Base-by-base conservation (phyloP, 768 basidiomycete species). In the Fomitopsis serialis region DNA sequence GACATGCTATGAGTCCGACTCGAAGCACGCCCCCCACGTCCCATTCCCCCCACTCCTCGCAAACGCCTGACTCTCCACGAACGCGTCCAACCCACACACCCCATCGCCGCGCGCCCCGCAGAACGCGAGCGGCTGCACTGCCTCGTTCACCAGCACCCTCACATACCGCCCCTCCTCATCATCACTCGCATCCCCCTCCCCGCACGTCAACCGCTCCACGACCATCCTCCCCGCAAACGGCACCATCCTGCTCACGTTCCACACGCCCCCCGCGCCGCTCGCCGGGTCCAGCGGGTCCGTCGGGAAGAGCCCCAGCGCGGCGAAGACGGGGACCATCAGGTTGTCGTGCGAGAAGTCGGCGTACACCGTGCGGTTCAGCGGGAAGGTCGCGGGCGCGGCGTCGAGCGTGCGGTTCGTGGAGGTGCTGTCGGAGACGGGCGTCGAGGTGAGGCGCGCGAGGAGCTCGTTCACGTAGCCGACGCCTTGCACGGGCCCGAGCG, bases 391-490 rank as follows among this genome's bases (percentile, higher is more conserved):
- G 0, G 81, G 79, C 1, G 76, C 74, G 0, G 71, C 59, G 63
- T 87, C 83, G 35, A 94, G 76, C 0, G 90, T 92, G 10, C 67
- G 68, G 67, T 93, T 93, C 2, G 87, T 89, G 60, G 87, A 85
- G 0, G 89, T 92, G 56, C 76, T 62, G 66, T 92, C 89, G 37
- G 64, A 65, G 25, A 90, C 86, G 1, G 82, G 78, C 15, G 65
- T 67, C 15, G 75, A 74, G 0, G 85, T 89, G 42, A 96, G 75
- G 11, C 94, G 81, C 0, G 90, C 89, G 21, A 95, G 66, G n/a
- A 96, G 78, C 70, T 95, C 92, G 65, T 92, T 93, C 62, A 89
- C 74, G 65, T 89, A 96, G 6, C 92, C 93, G 3, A 93, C 84
- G 29, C 91, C 90, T 64, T 90, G 89, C 7, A 91, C 81, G 4